Evolutionary conservation across 805 yeast genomes (phyloP), one percentile per base, ranked within the genome.

Genomic region (Tetrapisispora nanseiensis): DNA sequence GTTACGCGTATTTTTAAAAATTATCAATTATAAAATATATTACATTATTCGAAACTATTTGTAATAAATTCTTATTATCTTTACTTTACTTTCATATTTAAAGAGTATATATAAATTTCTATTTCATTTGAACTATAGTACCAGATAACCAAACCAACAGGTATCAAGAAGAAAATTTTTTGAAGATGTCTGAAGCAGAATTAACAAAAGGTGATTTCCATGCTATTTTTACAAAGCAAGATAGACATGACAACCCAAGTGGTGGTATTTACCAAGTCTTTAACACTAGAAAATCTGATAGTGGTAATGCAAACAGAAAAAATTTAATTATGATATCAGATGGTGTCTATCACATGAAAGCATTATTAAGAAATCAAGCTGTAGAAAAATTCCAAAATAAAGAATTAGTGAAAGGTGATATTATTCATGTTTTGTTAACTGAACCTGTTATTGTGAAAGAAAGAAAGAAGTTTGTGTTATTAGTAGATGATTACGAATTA

Each of bases 291-390:
- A 61, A 61, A 44, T 42, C 56, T n/a, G 65, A 60, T 37, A 45
- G 54, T 15, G 48, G 50, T 16, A 56, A 54, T 24, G 46, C 47
- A 30, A 51, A 49, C 20, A 54, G 60, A 37, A 61, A 61, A 46
- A 57, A 55, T 43, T 46, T 62, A 19, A 52, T 62, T 40, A 65
- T 76, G 65, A 53, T 76, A 18, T 70, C 72, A 31, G 82, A 76
- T 57, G 80, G 81, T 24, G 57, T 61, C 21, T 72, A 62, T 51
- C 62, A 68, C 23, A 66, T 72, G 39, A 76, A 76, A 50, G 76
- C 75, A 5, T 69, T 76, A 23, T 63, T 75, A 47, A 73, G 78
- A 56, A 75, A 76, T 28, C 70, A 66, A 40, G 67, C 65, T 46
- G 69, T 71, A 27, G 64, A 70, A 34, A 66, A 66, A 41, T 66